Conservation (phyloP, 495 filamentous ascomycete genomes). For the Neurospora discreta region DNA sequence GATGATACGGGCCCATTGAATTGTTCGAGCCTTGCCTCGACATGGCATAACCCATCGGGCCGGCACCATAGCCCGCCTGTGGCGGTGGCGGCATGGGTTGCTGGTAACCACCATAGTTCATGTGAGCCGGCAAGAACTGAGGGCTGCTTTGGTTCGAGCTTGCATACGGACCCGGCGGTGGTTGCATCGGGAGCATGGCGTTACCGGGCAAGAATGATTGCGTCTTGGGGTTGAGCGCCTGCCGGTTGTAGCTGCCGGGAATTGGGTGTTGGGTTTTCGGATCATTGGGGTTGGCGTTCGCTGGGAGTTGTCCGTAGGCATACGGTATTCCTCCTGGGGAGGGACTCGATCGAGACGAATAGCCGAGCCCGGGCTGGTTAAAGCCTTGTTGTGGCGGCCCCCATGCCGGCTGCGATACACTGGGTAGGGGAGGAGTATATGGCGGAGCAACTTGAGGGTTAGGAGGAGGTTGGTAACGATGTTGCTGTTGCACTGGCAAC, state of each 20-base stretch:
- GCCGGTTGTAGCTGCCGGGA: conserved; percentile 69
- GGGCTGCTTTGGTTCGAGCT: conserved; percentile 34
- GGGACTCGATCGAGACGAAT: conserved; percentile 24
- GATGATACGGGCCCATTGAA: conserved; percentile 37
- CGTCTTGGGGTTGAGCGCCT: conserved; percentile 86
- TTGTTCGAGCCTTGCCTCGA: conserved; percentile 42
- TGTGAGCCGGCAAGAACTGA: conserved; percentile 32
- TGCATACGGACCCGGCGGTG: conserved; percentile 20
- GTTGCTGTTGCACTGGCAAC: conserved; percentile 19
- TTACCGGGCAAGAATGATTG: conserved; percentile 71
- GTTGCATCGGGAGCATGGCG: conserved; percentile 33
- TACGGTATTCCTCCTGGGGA: conserved; percentile 44
- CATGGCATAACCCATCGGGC: conserved; percentile 33
- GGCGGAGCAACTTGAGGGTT: conserved; percentile 25
- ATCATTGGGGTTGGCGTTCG: conserved; percentile 51
- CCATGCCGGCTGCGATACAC: conserved; percentile 7
- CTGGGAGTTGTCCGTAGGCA: conserved; percentile 65
- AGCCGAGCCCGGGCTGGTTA: conserved; percentile 18
- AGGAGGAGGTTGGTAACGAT: conserved; percentile 23
- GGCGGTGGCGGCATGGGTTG: conserved; percentile 27
- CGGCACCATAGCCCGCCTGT: conserved; percentile 17
- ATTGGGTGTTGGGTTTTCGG: conserved; percentile 64
- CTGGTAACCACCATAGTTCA: conserved; percentile 31
- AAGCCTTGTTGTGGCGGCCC: conserved; percentile 8
- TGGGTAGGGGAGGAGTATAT: conserved; percentile 32